phyloP scores from a whole-genome alignment of 176 grass and related monocot species.

The Eremochloa ophiuroides region DNA sequence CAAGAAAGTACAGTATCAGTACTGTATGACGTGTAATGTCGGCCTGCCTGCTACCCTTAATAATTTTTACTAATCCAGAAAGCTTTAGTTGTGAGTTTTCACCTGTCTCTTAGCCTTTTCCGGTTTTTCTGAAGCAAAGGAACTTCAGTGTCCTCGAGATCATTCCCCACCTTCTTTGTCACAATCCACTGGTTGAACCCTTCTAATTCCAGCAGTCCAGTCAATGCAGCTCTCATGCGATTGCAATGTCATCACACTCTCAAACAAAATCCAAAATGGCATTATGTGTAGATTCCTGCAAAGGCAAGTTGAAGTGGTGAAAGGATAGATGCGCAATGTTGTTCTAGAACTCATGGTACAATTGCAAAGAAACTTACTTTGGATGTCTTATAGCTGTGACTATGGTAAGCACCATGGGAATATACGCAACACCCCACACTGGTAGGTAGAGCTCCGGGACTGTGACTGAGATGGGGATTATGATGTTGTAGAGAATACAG shows the following conservation, averaged over 20 bases:
- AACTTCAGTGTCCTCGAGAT: constrained; percentile 49
- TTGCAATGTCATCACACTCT: constrained; percentile 89
- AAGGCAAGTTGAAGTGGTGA: constrained; percentile 6
- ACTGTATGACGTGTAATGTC: neutral
- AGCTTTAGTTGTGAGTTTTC: constrained; percentile 20
- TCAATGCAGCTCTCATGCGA: constrained; percentile 79
- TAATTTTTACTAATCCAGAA: neutral
- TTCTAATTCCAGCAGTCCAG: constrained; percentile 68
- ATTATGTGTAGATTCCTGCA: constrained; percentile 81
- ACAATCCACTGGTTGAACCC: constrained; percentile 78
- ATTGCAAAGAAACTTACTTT: constrained; percentile 35
- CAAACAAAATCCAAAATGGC: constrained; percentile 98
- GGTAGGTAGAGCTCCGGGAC: constrained; percentile 81
- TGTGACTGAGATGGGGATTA: constrained; percentile 73
- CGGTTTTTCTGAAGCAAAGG: constrained; percentile 51
- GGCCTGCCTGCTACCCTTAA: neutral
- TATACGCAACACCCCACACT: constrained; percentile 84
- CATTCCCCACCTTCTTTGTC: constrained; percentile 68
- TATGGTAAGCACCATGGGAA: constrained; percentile 68
- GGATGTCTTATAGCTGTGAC: constrained; percentile 84
- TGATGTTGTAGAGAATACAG: constrained; percentile 74
- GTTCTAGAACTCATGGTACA: neutral
- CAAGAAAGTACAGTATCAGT: constrained; percentile 23
- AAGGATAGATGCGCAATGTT: neutral
- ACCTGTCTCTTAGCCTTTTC: constrained; percentile 72